phyloP scores from a whole-genome alignment of 2,329 filamentous ascomycete species.

The Fusarium sp. region DNA sequence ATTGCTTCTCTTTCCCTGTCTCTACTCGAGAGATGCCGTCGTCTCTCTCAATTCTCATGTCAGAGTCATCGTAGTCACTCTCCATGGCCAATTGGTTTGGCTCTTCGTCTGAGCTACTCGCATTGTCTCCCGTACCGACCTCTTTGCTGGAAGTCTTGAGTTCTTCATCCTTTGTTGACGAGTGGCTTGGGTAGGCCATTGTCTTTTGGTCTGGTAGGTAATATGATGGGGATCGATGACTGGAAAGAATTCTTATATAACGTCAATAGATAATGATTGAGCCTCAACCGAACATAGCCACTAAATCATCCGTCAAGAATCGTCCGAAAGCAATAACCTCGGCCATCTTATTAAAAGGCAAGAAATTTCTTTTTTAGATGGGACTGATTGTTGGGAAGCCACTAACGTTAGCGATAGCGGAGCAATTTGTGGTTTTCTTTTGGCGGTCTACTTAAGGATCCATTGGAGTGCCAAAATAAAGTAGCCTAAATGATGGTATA shows the following conservation, averaged over 20 bases:
- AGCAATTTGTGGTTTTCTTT: not conserved
- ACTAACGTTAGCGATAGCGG: slow-evolving; percentile 2
- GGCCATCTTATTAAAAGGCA: not conserved
- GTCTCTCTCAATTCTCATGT: not conserved
- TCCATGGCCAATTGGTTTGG: not conserved
- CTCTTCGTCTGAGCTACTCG: not conserved
- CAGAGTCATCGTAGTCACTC: not conserved
- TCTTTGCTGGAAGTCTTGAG: not conserved
- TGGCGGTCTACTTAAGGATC: not conserved
- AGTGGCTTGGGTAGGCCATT: not conserved
- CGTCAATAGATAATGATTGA: not conserved
- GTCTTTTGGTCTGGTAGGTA: not conserved
- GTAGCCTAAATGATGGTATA: no score
- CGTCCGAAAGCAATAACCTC: not conserved
- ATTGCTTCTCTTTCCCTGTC: not conserved
- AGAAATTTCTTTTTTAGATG: slow-evolving; percentile 1
- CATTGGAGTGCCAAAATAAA: no score
- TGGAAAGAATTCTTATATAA: not conserved
- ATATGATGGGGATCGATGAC: not conserved
- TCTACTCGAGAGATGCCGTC: not conserved
- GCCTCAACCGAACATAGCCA: not conserved
- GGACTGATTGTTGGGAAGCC: not conserved
- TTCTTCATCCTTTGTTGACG: not conserved
- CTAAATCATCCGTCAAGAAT: not conserved
- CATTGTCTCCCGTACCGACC: not conserved